Evolutionary conservation across 2,329 filamentous ascomycete species (phyloP), one percentile per base, ranked within the genome.

Genomic region (Furcasterigmium sp.): DNA sequence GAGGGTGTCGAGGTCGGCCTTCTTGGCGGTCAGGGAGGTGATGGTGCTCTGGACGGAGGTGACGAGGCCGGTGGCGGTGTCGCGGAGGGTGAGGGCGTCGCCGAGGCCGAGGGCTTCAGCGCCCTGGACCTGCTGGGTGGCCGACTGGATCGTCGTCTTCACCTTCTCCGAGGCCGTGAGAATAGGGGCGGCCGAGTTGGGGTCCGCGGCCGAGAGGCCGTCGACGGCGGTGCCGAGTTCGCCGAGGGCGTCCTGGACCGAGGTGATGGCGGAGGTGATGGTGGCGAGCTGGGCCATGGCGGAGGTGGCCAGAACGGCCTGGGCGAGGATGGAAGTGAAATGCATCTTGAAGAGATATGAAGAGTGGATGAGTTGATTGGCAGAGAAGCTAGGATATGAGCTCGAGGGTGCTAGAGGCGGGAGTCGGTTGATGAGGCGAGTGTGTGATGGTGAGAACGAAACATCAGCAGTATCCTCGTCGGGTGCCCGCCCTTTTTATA

Each of bases 191-290:
- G 76, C 61, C 3, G 61, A 59, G 38, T 62, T 59, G 65, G 78
- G 81, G 59, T 81, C 76, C 3, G 53, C 58, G 37, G 69, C 76
- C 49, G 66, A 69, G 13, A 52, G 46, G 7, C 45, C 46, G 46
- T 52, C 51, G 18, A 54, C 44, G 7, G 51, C 48, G 4, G 46
- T 51, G 43, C 63, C 63, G 39, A 71, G 59, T 47, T 80, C 71
- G 62, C 81, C 82, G 7, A 84, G 66, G 59, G 82, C 80, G 42
- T 52, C 50, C 63, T 79, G 82, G 39, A 76, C 64, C 15, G 72
- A 75, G 60, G 72, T 82, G 26, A 80, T 79, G 48, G 70, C 64
- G 20, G 75, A 78, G 63, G 76, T 78, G 60, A 82, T 71, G 23
- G 78, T 70, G 45, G 70, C 73, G 28, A 73, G 64, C 59, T 84